A percentile compares a stretch with the other conserved stretches of the same genome.
Conservation (phyloP, 2,329 filamentous ascomycete species). For the Pseudogymnoascus sp. region DNA sequence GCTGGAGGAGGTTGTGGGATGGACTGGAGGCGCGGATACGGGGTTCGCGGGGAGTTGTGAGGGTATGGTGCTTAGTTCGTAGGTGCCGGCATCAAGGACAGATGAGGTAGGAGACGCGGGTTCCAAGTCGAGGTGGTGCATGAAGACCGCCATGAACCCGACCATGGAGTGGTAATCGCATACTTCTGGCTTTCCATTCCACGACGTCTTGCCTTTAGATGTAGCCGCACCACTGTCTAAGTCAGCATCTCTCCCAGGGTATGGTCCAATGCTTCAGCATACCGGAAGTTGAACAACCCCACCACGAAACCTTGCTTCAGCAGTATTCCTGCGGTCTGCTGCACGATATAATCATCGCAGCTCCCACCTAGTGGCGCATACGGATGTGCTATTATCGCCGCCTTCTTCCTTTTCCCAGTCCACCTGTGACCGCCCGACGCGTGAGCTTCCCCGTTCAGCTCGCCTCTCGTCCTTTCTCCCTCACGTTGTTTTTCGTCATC, state of each 20-base stretch:
- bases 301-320: conserved; percentile 66
- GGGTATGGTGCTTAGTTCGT: conserved; percentile 20
- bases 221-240: conserved; percentile 59
- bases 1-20: background rate
- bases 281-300: conserved; percentile 89
- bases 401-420: conserved; percentile 30
- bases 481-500: background rate
- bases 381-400: conserved; percentile 73
- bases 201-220: conserved; percentile 73
- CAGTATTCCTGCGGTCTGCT: conserved; percentile 47
- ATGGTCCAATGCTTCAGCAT: conserved; percentile 14
- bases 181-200: conserved; percentile 73
- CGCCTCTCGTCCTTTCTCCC: background rate
- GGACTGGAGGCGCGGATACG: background rate
- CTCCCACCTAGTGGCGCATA: conserved; percentile 81
- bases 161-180: conserved; percentile 75
- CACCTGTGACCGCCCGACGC: conserved; percentile 18
- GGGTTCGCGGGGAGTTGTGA: conserved; percentile 15
- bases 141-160: conserved; percentile 70
- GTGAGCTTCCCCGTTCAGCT: background rate
- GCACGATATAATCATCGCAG: conserved; percentile 74
- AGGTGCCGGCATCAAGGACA: conserved; percentile 15
- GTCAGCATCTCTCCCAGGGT: conserved; percentile 9
- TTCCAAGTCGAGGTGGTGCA: conserved; percentile 34
- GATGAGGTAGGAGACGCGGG: conserved; percentile 10